Evolutionary conservation across 2,329 filamentous ascomycete species (phyloP), one percentile per base, ranked within the genome.

Genomic region (Cladosporium phlei): DNA sequence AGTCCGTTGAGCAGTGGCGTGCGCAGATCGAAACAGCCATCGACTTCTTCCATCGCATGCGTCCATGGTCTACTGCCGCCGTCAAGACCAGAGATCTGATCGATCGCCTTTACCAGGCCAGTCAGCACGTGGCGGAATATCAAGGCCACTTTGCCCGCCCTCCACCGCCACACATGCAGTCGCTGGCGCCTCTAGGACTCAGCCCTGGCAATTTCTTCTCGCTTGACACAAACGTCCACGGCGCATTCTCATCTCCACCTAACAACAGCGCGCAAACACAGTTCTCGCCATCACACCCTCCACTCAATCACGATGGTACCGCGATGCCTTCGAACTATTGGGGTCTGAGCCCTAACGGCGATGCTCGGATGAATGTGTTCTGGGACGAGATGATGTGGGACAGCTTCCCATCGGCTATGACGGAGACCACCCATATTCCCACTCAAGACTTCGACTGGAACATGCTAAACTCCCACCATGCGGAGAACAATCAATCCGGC

Each of bases 11-110:
- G 16, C 67, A 66, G 17, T 73, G 71, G 71, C 57, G 60, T 12
- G 44, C 53, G 1, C 66, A 67, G 37, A 60, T 74, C 25, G 68
- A 72, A 32, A 66, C 53, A 8, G 68, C 69, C 8, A 58, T 73
- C 4, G 48, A 52, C 1, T 73, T 71, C 55, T 69, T 74, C 50
- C 64, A 68, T 25, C 61, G 64, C 4, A 69, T 67, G 61, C 63
- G 64, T 34, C 61, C 62, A 24, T 73, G 64, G 61, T 72, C 69
- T 19, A 67, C 71, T 12, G 67, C 69, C 6, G 70, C 71, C 2
- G 69, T 67, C 42, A 66, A 69, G 52, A 71, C 66, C 38, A 59
- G 59, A 12, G 67, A 70, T 38, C 67, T 69, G 2, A 65, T 74
- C 17, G 58, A 64, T 14, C 59, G 62, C 16, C 61, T 73, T 11